Percentiles rank a stretch among this genome's conserved stretches.
Conservation (phyloP, 2,329 filamentous ascomycete genomes). For the Diaporthe helianthi region DNA sequence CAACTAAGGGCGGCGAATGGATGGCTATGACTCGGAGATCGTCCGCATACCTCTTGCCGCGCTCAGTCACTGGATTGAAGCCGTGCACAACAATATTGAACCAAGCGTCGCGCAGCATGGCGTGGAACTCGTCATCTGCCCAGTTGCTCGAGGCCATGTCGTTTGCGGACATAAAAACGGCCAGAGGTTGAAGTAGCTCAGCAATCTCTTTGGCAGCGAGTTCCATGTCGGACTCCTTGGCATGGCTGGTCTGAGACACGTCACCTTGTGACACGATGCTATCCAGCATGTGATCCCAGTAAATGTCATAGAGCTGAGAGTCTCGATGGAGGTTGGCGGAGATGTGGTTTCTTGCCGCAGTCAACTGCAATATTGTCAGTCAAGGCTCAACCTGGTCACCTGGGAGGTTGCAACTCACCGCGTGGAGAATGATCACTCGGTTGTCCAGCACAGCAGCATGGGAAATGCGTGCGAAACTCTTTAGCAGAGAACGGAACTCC, state of each 20-base stretch:
- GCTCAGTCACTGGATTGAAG: slow-evolving; percentile 76
- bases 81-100: slow-evolving; percentile 97
- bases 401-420: slow-evolving; percentile 59
- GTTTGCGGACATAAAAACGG: slow-evolving; percentile 77
- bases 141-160: slow-evolving; percentile 58
- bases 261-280: slow-evolving; percentile 91
- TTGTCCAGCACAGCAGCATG: slow-evolving; percentile 76
- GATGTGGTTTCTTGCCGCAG: slow-evolving; percentile 80
- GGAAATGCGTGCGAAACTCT: slow-evolving; percentile 79
- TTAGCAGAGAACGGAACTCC: slow-evolving; percentile 86
- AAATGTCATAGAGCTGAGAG: slow-evolving; percentile 81
- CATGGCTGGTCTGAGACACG: slow-evolving; percentile 74
- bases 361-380: slow-evolving; percentile 54
- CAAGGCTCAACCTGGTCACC: not conserved
- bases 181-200: slow-evolving; percentile 86
- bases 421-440: slow-evolving; percentile 71
- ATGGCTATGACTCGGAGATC: slow-evolving; percentile 86
- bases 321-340: slow-evolving; percentile 72
- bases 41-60: slow-evolving; percentile 74
- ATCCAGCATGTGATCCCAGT: slow-evolving; percentile 83
- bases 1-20: slow-evolving; percentile 85
- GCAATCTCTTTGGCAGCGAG: slow-evolving; percentile 86
- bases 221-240: slow-evolving; percentile 79
- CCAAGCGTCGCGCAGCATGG: slow-evolving; percentile 89
- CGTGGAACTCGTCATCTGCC: slow-evolving; percentile 72